Evolutionary conservation across 164 flowering plant species (phyloP).

Genomic region (Vitis rupestris): DNA sequence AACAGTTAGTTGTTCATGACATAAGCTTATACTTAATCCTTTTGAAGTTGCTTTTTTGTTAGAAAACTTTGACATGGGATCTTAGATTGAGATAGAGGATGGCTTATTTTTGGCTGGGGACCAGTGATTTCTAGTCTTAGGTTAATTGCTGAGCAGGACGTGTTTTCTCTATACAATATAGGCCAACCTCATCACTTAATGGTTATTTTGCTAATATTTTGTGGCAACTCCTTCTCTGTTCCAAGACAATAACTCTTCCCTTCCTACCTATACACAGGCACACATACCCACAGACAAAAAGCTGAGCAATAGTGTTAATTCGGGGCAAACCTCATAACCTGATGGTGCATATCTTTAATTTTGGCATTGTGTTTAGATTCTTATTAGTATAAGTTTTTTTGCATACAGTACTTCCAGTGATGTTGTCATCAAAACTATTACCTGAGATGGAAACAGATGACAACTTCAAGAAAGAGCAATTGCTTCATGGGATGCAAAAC

Average conservation of each 20-base stretch:
- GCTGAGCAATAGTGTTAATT: not conserved
- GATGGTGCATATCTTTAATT: not conserved
- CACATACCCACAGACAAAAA: too few species aligned
- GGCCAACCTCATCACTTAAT: too few species aligned
- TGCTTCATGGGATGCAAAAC: constrained; percentile 81
- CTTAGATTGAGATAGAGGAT: not conserved
- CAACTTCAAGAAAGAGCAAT: constrained; percentile 73
- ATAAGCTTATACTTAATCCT: not conserved
- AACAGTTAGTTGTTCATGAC: not conserved
- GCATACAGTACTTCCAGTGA: constrained; percentile 78
- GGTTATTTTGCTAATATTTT: too few species aligned
- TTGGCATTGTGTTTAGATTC: not conserved
- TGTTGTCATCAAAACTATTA: constrained; percentile 89
- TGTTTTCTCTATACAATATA: too few species aligned
- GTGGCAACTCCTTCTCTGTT: too few species aligned
- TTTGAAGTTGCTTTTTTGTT: not conserved
- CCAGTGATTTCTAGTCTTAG: too few species aligned
- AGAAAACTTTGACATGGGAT: not conserved
- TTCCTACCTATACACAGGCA: too few species aligned
- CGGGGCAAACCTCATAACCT: not conserved
- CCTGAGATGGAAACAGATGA: constrained; percentile 95
- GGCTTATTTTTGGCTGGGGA: too few species aligned
- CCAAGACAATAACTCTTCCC: too few species aligned
- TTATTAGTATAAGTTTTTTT: not conserved
- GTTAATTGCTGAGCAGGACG: too few species aligned